Percentiles rank a stretch among this genome's conserved stretches.
phyloP scores from a whole-genome alignment of 2,329 filamentous ascomycete genomes.

The Zymoseptoria crescenta region DNA sequence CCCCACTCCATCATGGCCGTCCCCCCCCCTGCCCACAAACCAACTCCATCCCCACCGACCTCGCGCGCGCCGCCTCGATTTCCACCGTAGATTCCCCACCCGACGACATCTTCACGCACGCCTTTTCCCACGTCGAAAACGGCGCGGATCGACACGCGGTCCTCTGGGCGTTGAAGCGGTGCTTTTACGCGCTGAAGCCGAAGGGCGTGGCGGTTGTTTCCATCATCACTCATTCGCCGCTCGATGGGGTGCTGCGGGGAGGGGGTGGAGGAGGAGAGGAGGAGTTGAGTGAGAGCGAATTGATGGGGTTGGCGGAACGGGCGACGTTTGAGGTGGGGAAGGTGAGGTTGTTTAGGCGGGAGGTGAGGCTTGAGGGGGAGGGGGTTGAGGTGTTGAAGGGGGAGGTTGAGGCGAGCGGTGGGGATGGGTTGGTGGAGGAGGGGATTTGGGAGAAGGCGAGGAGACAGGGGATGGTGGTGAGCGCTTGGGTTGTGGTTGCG shows the following conservation, averaged over 20 bases:
- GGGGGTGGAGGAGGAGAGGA: not conserved
- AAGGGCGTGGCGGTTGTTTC: conserved; percentile 7
- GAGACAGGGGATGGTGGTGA: conserved; percentile 1
- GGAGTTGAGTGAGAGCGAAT: not conserved
- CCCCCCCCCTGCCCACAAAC: not conserved
- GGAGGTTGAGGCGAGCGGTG: conserved; percentile 5
- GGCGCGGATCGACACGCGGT: conserved; percentile 1
- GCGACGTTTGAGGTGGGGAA: conserved; percentile 2
- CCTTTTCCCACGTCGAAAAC: conserved; percentile 6
- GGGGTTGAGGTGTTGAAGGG: conserved; percentile 1
- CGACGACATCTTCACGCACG: conserved; percentile 7
- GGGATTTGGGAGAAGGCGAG: conserved; percentile 5
- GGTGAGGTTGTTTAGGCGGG: conserved; percentile 1
- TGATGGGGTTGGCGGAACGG: not conserved
- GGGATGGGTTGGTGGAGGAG: conserved; percentile 6
- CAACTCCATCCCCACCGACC: not conserved
- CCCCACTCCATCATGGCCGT: conserved; percentile 2
- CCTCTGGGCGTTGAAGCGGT: conserved; percentile 2
- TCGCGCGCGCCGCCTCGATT: not conserved
- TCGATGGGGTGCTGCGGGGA: not conserved
- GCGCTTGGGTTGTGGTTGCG: conserved; percentile 8
- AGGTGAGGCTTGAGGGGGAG: conserved; percentile 3
- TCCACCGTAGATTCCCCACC: not conserved
- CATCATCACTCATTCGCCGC: conserved; percentile 3
- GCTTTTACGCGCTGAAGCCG: conserved; percentile 5